phyloP scores from a whole-genome alignment of 2,329 filamentous ascomycete genomes.

The Fonsecaea nubica region DNA sequence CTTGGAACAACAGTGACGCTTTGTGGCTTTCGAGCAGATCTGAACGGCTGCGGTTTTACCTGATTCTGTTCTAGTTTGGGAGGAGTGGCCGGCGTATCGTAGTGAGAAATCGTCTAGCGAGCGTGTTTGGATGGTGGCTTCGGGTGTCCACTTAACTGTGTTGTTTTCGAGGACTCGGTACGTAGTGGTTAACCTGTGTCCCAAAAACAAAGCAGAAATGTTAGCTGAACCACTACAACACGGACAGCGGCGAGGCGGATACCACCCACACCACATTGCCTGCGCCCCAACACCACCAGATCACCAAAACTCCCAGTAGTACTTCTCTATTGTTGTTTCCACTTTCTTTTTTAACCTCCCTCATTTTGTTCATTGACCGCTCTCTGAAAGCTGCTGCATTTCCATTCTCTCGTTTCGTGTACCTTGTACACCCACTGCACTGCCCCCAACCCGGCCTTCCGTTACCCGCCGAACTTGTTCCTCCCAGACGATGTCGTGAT shows the following conservation, averaged over 20 bases:
- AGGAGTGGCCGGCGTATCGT: constrained; percentile 1
- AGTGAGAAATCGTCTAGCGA: background rate
- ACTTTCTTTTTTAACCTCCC: constrained; percentile 8
- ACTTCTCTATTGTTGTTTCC: constrained; percentile 5
- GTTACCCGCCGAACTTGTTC: constrained; percentile 2
- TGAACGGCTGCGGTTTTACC: background rate
- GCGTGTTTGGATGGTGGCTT: background rate
- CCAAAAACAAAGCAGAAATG: background rate
- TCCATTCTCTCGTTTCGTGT: constrained; percentile 1
- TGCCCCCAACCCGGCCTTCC: constrained; percentile 17
- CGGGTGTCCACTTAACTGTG: background rate
- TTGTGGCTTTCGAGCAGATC: background rate
- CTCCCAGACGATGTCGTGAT: background rate
- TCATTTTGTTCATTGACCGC: constrained; percentile 17
- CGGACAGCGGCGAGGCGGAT: background rate
- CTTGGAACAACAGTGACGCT: background rate
- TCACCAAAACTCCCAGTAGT: background rate
- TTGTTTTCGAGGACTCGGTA: background rate
- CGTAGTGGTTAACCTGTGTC: background rate
- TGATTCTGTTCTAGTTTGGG: constrained; percentile 4
- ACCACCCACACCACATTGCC: constrained; percentile 18
- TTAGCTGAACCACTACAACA: constrained; percentile 6
- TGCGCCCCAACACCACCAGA: background rate
- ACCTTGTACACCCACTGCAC: constrained; percentile 17
- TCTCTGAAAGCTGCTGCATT: background rate